Percentiles rank a stretch among this genome's conserved stretches.
phyloP scores from a whole-genome alignment of 139 green algal genomes.

The Tetraselmis striata region DNA sequence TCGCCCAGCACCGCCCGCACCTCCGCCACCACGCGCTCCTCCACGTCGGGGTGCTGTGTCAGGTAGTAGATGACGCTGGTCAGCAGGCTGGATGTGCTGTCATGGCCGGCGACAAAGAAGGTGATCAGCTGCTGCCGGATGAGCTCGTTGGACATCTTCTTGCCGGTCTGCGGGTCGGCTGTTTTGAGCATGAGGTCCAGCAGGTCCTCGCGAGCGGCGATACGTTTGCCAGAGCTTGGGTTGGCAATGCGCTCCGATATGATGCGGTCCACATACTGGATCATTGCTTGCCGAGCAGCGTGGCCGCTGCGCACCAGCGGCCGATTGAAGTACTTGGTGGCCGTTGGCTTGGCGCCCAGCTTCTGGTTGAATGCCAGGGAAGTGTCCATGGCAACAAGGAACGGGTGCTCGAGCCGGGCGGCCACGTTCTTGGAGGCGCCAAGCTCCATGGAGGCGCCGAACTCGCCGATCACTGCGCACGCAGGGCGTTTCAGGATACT shows the following conservation, averaged over 20 bases:
- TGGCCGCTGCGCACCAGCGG: background rate
- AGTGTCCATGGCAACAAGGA: background rate
- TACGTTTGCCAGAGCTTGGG: too few relatives aligned
- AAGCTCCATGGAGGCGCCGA: background rate
- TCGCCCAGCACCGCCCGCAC: constrained; percentile 8
- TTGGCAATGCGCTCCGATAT: background rate
- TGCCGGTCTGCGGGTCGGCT: background rate
- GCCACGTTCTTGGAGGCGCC: background rate
- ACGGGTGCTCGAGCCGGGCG: background rate
- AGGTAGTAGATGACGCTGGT: constrained; percentile 10
- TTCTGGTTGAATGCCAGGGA: background rate
- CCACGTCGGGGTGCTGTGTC: constrained; percentile 1
- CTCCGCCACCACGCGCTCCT: background rate
- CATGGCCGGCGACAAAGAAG: constrained; percentile 14
- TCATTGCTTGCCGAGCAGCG: background rate
- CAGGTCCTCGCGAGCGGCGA: constrained; percentile 5
- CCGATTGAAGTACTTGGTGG: background rate
- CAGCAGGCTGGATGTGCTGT: constrained; percentile 5
- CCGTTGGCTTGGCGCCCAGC: background rate
- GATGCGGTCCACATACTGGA: background rate
- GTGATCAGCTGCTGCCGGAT: background rate
- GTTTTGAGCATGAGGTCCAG: constrained; percentile 7
- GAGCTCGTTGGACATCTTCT: background rate
- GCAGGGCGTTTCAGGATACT: too few relatives aligned
- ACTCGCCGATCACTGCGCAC: background rate